Percentiles rank a stretch among this genome's conserved stretches.
These are phyloP conservation scores for Pseudogymnoascus sp. DNA, from an alignment of 2,329 filamentous ascomycete species.

Conservation along the genomic window DNA sequence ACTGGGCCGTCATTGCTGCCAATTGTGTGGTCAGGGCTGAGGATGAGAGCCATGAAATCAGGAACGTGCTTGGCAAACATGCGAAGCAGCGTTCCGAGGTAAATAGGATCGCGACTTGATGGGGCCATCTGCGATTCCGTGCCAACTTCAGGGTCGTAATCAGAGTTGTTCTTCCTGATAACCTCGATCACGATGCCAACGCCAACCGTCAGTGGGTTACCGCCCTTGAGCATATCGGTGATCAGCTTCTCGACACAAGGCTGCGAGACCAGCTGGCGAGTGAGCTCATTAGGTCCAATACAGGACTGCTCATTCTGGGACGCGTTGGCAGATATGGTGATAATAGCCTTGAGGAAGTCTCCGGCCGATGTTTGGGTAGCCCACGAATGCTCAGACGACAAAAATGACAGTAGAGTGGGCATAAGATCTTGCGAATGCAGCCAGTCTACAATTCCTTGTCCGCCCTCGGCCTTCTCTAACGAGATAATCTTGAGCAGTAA, in stretches of 20 bases:
- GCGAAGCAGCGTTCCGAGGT: constrained; percentile 81
- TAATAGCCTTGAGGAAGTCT: constrained; percentile 97
- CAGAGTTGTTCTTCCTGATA: constrained; percentile 97
- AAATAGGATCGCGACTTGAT: constrained; percentile 86
- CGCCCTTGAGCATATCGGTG: constrained; percentile 82
- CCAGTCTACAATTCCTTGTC: constrained; percentile 94
- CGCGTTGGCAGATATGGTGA: constrained; percentile 96
- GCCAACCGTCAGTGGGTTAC: constrained; percentile 89
- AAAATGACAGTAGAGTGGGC: constrained; percentile 75
- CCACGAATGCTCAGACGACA: constrained; percentile 76
- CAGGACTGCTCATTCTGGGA: constrained; percentile 98
- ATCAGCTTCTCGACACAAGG: constrained; percentile 80
- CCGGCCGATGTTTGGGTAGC: constrained; percentile 94
- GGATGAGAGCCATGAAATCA: constrained; percentile 86
- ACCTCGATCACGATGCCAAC: constrained; percentile 98
- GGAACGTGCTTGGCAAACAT: constrained; percentile 87
- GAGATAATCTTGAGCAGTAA: constrained; percentile 93
- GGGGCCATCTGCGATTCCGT: constrained; percentile 72
- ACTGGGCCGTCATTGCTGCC: constrained; percentile 47
- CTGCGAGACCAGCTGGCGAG: constrained; percentile 84
- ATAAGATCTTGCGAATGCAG: constrained; percentile 84
- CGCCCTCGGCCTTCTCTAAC: constrained; percentile 83
- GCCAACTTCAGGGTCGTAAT: constrained; percentile 91
- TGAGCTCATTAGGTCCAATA: constrained; percentile 95
- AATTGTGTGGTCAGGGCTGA: constrained; percentile 58